Base-by-base conservation (phyloP, 164 flowering plant species). In the Vitis rupestris region DNA sequence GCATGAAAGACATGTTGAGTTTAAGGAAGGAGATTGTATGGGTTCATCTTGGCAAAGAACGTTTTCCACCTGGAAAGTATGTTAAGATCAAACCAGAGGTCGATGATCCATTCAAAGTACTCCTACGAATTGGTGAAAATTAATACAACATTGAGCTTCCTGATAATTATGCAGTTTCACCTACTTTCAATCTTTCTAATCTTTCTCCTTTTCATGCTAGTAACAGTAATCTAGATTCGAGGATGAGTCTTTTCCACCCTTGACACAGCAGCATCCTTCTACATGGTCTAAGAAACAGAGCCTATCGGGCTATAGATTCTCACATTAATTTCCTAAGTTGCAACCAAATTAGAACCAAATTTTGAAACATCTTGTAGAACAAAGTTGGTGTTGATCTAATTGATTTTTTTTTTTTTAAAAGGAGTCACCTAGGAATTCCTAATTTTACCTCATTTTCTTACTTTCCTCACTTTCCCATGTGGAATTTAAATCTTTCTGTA, bases 101-200 rank as follows among this genome's bases (percentile, higher is more conserved):
- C 59, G 65, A 65, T 59, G 70, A 51, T 2, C 70, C 74, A 8
- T 65, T 72, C 31, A 30, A 31, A 58, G 59, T 72, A 3, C 58
- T 72, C 6, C 9, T 58, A 37, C 2, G 69, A 4, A 66, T 71
- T 61, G 60, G 64, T 10, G 70, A 70, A 13, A 75, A 70, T 70
- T 74, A 71, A 2, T 73, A 77, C 47, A 65, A 70, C 44, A 65
- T 73, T 56, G 74, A 77, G 13, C 74, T 77, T 3, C 77, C 59
- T 16, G 31, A 47, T 0, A 14, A 60, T 10, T 57, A 52, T 59
- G 56, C 19, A 16, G 57, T 68, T 37, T 72, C 65, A 10, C 48
- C 71, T 1, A 72, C 69, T 2, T 76, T 76, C 14, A 76, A 67
- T 63, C 65, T 72, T 0, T 50, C 54, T 1, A 51, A 76, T 59